These are phyloP conservation scores for Spongiforma sp. DNA, from an alignment of 1,284 basidiomycete species.

Conservation along the genomic window DNA sequence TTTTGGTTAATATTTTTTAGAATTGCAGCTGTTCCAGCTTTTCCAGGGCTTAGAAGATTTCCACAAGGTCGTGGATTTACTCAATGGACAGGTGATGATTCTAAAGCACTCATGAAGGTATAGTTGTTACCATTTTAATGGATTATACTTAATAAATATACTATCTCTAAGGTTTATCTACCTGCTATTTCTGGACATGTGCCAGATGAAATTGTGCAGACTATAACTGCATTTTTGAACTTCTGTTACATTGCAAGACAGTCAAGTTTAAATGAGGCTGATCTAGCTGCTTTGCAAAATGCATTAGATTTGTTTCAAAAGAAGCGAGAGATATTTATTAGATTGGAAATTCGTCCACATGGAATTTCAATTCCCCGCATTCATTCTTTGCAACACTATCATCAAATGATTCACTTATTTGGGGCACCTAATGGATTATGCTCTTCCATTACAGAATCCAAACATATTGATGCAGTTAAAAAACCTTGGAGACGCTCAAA, in stretches of 20 bases:
- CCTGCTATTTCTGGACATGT: neutral
- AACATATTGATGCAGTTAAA: neutral
- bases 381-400: neutral
- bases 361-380: neutral
- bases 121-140: neutral
- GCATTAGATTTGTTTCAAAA: neutral
- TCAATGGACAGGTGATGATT: neutral
- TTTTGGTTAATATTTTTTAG: neutral
- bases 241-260: slow-evolving; percentile 5
- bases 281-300: neutral
- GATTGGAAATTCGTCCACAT: neutral
- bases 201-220: neutral
- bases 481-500: neutral
- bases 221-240: neutral
- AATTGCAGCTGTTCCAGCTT: neutral
- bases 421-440: neutral
- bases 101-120: neutral
- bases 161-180: neutral
- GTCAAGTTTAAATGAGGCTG: neutral
- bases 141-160: neutral
- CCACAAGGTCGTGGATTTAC: neutral
- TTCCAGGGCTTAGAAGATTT: neutral
- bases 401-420: neutral
- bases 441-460: neutral
- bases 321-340: neutral